Conservation (phyloP, 768 basidiomycete genomes). For the Royoungia palumana region DNA sequence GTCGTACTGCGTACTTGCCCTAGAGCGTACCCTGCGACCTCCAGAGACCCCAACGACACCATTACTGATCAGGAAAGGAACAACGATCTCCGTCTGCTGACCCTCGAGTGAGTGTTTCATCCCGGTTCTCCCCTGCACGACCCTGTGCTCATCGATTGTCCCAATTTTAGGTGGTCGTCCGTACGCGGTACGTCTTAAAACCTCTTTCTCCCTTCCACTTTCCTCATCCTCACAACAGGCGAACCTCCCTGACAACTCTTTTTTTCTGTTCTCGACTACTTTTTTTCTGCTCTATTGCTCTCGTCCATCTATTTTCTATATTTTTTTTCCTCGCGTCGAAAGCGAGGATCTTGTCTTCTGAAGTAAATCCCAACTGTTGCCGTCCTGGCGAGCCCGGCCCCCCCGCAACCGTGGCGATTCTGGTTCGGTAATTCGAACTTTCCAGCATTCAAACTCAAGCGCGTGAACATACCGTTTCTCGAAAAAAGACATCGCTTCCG, state of each 20-base stretch:
- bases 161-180: conserved; percentile 63
- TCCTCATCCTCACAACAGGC: conserved; percentile 42
- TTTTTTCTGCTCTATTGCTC: conserved; percentile 9
- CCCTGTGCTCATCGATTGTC: conserved; percentile 15
- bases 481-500: conserved; percentile 24
- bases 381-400: conserved; percentile 62
- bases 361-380: conserved; percentile 43
- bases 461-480: conserved; percentile 23
- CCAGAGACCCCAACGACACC: conserved; percentile 43
- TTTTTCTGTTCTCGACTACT: conserved; percentile 5
- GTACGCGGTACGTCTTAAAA: conserved; percentile 57
- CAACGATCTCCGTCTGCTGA: conserved; percentile 77
- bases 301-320: neutral
- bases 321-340: conserved; percentile 57
- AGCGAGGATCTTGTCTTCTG: conserved; percentile 69
- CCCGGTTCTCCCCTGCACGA: conserved; percentile 14
- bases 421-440: conserved; percentile 64
- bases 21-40: conserved; percentile 34
- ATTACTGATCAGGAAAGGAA: conserved; percentile 79
- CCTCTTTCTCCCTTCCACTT: conserved; percentile 4
- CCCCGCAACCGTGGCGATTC: conserved; percentile 68
- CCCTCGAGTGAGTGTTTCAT: conserved; percentile 59
- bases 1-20: conserved; percentile 17
- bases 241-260: conserved; percentile 71
- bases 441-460: conserved; percentile 25